These are phyloP conservation scores for Epicoccum sorghinum DNA, from an alignment of 2,329 filamentous ascomycete species.

Conservation along the genomic window DNA sequence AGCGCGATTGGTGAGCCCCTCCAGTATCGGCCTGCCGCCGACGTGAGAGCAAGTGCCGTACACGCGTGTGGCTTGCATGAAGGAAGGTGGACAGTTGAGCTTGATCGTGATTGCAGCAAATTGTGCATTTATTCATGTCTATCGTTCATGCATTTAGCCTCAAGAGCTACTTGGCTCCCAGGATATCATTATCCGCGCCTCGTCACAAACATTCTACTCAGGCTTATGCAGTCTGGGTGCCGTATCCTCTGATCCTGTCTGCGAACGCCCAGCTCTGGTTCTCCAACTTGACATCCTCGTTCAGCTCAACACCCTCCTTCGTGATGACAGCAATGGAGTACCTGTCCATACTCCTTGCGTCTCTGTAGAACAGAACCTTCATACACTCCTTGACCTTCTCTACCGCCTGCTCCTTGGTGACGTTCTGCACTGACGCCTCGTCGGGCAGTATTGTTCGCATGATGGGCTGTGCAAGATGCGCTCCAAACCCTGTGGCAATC, in stretches of 20 bases:
- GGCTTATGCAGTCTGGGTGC: constrained; percentile 68
- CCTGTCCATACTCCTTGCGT: constrained; percentile 87
- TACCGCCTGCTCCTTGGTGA: constrained; percentile 80
- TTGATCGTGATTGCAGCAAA: constrained; percentile 25
- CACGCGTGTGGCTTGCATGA: constrained; percentile 10
- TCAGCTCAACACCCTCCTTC: constrained; percentile 82
- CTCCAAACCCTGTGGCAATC: constrained; percentile 90
- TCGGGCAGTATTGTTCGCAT: constrained; percentile 84
- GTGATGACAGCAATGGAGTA: constrained; percentile 93
- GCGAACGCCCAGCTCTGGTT: constrained; percentile 98
- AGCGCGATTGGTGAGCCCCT: constrained; percentile 12
- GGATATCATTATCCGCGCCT: constrained; percentile 3
- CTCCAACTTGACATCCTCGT: constrained; percentile 86
- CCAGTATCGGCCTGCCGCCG: constrained; percentile 15
- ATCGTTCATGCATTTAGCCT: constrained; percentile 32
- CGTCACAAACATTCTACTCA: neutral
- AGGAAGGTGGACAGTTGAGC: neutral
- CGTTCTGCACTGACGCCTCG: constrained; percentile 73
- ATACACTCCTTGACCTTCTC: constrained; percentile 88
- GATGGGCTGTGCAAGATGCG: constrained; percentile 90
- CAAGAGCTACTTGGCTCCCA: constrained; percentile 10
- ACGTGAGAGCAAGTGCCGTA: constrained; percentile 7
- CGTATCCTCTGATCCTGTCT: constrained; percentile 92
- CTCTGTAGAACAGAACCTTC: constrained; percentile 98
- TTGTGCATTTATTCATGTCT: constrained; percentile 46